A percentile compares a stretch with the other conserved stretches of the same genome.
Conservation (phyloP, 306 rosid species). For the Castanea crenata region DNA sequence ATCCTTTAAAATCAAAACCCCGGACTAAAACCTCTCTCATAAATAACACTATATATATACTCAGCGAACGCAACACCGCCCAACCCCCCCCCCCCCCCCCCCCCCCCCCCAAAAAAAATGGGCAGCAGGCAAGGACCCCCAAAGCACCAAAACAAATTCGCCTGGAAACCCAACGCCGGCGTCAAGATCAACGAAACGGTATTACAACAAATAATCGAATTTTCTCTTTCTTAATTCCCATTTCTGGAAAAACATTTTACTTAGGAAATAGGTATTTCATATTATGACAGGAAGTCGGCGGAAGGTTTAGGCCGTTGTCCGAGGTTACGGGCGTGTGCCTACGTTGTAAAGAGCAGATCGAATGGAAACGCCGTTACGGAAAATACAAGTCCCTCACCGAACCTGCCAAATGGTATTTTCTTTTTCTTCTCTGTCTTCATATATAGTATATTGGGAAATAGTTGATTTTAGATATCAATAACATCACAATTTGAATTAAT, state of each 20-base stretch:
- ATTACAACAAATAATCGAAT: too few species aligned
- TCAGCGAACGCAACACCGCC: too few species aligned
- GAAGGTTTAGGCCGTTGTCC: slow-evolving; percentile 70
- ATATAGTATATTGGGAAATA: neutral
- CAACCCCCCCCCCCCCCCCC: too few species aligned
- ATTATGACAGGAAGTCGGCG: slow-evolving; percentile 69
- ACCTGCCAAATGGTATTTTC: slow-evolving; percentile 72
- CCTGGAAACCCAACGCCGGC: slow-evolving; percentile 91
- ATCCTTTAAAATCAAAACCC: too few species aligned
- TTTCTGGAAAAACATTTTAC: too few species aligned
- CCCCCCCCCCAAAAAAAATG: too few species aligned
- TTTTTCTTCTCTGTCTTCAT: neutral
- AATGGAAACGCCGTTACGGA: slow-evolving; percentile 90
- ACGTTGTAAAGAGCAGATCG: slow-evolving; percentile 87
- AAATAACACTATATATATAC: too few species aligned
- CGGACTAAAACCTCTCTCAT: too few species aligned
- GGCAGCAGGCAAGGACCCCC: slow-evolving; percentile 44
- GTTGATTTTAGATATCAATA: neutral
- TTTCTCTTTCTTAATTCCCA: too few species aligned
- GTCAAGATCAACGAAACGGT: slow-evolving; percentile 85
- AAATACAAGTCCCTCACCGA: slow-evolving; percentile 78
- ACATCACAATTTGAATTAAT: neutral
- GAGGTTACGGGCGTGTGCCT: slow-evolving; percentile 82
- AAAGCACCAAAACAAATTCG: slow-evolving; percentile 72
- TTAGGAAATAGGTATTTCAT: too few species aligned